Evolutionary conservation across 805 yeast species (phyloP).

Genomic region (Limtongia smithiae): DNA sequence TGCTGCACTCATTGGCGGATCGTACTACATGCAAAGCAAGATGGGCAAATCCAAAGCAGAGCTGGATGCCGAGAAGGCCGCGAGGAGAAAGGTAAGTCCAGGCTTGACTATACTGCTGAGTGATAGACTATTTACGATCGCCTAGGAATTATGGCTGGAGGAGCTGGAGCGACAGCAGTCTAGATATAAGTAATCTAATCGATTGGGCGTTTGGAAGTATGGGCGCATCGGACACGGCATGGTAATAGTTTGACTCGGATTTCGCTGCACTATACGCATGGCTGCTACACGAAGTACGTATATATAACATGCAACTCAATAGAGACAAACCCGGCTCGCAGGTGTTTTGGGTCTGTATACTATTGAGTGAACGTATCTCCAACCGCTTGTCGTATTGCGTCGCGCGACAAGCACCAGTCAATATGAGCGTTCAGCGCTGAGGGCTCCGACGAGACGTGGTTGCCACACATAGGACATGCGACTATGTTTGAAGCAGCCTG

Average conservation of each 20-base stretch:
- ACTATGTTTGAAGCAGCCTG: constrained; percentile 2
- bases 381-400: constrained; percentile 27
- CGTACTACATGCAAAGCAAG: constrained; percentile 51
- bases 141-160: constrained; percentile 73
- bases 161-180: constrained; percentile 47
- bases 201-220: too few species aligned
- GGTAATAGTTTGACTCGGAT: neutral
- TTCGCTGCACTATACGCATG: too few species aligned
- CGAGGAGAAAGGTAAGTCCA: constrained; percentile 19
- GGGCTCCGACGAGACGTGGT: constrained; percentile 11
- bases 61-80: constrained; percentile 20
- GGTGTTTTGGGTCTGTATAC: too few species aligned
- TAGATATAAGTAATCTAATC: neutral
- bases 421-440: constrained; percentile 26
- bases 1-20: constrained; percentile 71
- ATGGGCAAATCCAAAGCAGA: constrained; percentile 47
- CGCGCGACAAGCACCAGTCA: constrained; percentile 31
- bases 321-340: too few species aligned
- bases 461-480: constrained; percentile 30
- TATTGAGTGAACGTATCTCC: constrained; percentile 14
- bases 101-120: neutral
- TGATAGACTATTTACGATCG: neutral
- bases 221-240: neutral
- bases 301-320: too few species aligned
- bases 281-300: too few species aligned